Base-by-base conservation (phyloP, 2,329 filamentous ascomycete species). In the Clathrospora elynae region DNA sequence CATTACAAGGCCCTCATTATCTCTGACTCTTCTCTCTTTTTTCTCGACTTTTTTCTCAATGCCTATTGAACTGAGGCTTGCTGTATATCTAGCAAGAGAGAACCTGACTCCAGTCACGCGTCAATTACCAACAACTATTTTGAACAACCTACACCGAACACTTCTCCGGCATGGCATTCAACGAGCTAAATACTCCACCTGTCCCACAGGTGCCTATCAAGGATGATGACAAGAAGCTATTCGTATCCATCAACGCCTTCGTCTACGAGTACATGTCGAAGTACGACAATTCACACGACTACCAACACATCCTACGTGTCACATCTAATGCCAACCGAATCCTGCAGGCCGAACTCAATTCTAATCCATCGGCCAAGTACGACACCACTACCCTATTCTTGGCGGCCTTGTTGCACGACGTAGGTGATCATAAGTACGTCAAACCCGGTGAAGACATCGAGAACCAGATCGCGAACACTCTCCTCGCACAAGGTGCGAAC, bases 201-300 rank as follows among this genome's bases (percentile, higher is more conserved):
- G 36, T 59, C 9, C 67, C 65, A 6, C 34, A 49, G n/a, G 46
- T 68, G 2, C 55, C 63, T n/a, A 56, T 69, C 14, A 24, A 26
- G 2, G 26, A 48, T 3, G 35, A 50, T 14, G 39, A 63, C 16
- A 46, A 45, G 16, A 30, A 36, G 1, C 61, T 71, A 31, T 59
- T 71, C 49, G 46, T 38, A 6, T 59, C 55, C 9, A 53, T 71
- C 40, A 66, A 66, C 30, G 28, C 43, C 6, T 68, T 61, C 22
- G 67, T 70, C 3, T 35, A 67, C 40, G 42, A 52, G 6, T 71
- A 71, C 49, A 71, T 71, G 68, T 66, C 62, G n/a, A 57, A 61
- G 5, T 61, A 70, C 38, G 91, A 96, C 72, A 83, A 83, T 36
- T 95, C 89, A 2, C 91, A 96, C 74, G 89, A 95, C 74, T 95